Evolutionary conservation across 192 early-diverging fungal genomes (phyloP).

Genomic region (Kickxella alabastrina): DNA sequence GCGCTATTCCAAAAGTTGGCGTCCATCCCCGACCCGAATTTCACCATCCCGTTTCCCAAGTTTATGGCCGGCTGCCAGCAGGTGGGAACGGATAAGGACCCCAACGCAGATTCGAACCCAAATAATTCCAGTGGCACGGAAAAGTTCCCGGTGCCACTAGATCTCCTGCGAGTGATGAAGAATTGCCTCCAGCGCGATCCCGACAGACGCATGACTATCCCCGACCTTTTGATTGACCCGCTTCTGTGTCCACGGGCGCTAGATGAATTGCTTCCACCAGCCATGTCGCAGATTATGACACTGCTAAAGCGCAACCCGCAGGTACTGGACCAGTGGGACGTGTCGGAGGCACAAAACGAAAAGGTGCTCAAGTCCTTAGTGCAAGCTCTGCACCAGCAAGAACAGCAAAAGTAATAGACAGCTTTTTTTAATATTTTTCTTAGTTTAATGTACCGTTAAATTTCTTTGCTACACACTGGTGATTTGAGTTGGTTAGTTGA

Average conservation of each 20-base stretch:
- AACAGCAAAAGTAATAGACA: conserved; percentile 11
- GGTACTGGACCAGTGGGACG: conserved; percentile 45
- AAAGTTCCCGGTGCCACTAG: conserved; percentile 44
- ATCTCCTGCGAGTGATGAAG: conserved; percentile 60
- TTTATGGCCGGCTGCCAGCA: conserved; percentile 45
- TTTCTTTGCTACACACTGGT: too few relatives aligned
- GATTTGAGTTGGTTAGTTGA: too few relatives aligned
- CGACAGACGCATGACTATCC: conserved; percentile 62
- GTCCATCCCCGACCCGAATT: conserved; percentile 65
- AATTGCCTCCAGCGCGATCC: conserved; percentile 68
- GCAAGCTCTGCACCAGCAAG: conserved; percentile 19
- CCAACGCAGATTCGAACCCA: conserved; percentile 13
- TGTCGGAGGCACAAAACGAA: conserved; percentile 43
- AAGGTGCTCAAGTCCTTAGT: conserved; percentile 20
- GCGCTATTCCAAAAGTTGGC: conserved; percentile 63
- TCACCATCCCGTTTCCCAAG: conserved; percentile 62
- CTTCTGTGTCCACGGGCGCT: conserved; percentile 54
- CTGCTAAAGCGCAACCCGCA: conserved; percentile 37
- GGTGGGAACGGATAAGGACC: conserved; percentile 26
- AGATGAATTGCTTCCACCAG: conserved; percentile 29
- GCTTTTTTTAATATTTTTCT: not conserved
- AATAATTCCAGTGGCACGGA: conserved; percentile 14
- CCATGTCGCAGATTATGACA: conserved; percentile 42
- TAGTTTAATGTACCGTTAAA: too few relatives aligned
- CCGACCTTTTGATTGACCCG: conserved; percentile 61